These are phyloP conservation scores for Tephrocybe sp. DNA, from an alignment of 768 basidiomycete genomes.

Conservation along the genomic window DNA sequence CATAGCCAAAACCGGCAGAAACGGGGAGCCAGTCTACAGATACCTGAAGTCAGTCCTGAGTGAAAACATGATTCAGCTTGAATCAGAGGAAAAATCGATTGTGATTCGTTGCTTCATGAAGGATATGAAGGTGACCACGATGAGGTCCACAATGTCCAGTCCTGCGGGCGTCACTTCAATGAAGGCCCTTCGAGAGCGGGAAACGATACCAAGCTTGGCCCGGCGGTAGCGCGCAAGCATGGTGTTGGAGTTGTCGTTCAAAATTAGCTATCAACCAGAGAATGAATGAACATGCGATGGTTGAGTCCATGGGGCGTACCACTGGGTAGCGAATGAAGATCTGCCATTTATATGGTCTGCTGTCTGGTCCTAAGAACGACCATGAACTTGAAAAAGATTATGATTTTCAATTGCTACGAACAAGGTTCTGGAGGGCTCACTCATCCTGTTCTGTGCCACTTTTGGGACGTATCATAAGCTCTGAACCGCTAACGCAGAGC, in stretches of 20 bases:
- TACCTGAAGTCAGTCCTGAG: background rate
- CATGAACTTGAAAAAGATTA: slow-evolving; percentile 27
- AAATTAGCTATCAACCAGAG: slow-evolving; percentile 31
- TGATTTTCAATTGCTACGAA: background rate
- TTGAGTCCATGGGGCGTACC: slow-evolving; percentile 22
- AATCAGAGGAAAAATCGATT: slow-evolving; percentile 10
- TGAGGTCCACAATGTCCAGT: slow-evolving; percentile 25
- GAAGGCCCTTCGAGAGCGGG: slow-evolving; percentile 30
- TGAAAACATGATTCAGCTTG: background rate
- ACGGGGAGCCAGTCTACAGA: too few species aligned
- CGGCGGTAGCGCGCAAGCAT: slow-evolving; percentile 30
- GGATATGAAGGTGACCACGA: slow-evolving; percentile 29
- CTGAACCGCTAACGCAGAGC: slow-evolving; percentile 20
- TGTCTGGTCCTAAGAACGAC: slow-evolving; percentile 36
- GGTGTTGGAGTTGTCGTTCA: slow-evolving; percentile 26
- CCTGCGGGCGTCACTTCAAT: slow-evolving; percentile 31
- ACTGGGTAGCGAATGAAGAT: slow-evolving; percentile 36
- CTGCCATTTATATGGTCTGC: slow-evolving; percentile 36
- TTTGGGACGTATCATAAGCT: slow-evolving; percentile 14
- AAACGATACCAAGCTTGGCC: slow-evolving; percentile 32
- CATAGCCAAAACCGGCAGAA: too few species aligned
- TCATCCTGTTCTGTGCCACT: slow-evolving; percentile 15
- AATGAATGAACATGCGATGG: slow-evolving; percentile 31
- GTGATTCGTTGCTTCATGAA: slow-evolving; percentile 24
- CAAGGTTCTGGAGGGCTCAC: slow-evolving; percentile 19